Percentiles rank a stretch among this genome's conserved stretches.
phyloP scores from a whole-genome alignment of 192 early-diverging fungal genomes.

The Rhizophagus clarus region DNA sequence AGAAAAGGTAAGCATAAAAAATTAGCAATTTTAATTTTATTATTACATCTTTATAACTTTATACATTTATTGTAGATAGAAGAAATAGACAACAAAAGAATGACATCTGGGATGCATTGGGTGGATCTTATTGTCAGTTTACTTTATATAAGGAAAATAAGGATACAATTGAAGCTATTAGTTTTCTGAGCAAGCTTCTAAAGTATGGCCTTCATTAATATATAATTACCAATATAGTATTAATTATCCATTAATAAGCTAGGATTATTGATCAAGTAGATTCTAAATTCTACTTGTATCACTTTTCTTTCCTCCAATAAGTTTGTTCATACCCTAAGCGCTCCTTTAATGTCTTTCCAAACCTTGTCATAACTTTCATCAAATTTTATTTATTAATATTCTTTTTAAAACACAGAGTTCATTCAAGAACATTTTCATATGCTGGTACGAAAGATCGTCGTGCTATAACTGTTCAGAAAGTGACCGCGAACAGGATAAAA shows the following conservation, averaged over 20 bases:
- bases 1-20: slow-evolving; percentile 27
- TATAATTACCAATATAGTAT: not conserved
- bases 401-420: slow-evolving; percentile 38
- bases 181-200: slow-evolving; percentile 55
- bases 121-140: slow-evolving; percentile 83
- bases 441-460: slow-evolving; percentile 96
- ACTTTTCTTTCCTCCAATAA: not conserved
- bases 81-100: slow-evolving; percentile 32
- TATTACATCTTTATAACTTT: not conserved
- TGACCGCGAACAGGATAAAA: slow-evolving; percentile 66
- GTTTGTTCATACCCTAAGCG: not conserved
- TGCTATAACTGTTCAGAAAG: slow-evolving; percentile 83
- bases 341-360: not conserved
- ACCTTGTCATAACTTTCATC: not conserved
- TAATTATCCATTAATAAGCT: too few relatives aligned
- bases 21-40: not conserved
- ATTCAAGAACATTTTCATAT: slow-evolving; percentile 66
- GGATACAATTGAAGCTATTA: slow-evolving; percentile 89
- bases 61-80: slow-evolving; percentile 28
- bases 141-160: slow-evolving; percentile 90
- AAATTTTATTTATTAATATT: not conserved
- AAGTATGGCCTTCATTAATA: slow-evolving; percentile 34
- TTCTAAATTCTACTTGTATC: not conserved
- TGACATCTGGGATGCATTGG: slow-evolving; percentile 54
- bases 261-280: too few relatives aligned